These are phyloP conservation scores for Thalassiosira oceanica DNA, from an alignment of 352 stramenopile species.

Conservation along the genomic window DNA sequence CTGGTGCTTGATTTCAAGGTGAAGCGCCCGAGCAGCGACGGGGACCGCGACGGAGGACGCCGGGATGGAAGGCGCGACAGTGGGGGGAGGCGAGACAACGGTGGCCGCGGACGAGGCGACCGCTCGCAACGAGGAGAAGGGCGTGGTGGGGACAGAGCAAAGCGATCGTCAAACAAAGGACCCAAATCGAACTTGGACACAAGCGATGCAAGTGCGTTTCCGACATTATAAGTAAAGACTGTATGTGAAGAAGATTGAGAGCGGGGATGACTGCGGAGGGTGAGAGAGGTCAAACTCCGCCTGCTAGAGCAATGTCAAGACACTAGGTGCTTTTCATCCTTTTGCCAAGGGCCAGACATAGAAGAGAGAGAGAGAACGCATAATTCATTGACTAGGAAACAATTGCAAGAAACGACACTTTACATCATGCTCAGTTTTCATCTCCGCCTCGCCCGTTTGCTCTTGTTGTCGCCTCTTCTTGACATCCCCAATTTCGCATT, in stretches of 20 bases:
- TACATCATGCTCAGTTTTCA: no score
- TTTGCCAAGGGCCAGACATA: no score
- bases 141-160: conserved; percentile 21
- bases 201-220: conserved; percentile 62
- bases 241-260: no score
- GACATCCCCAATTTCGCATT: no score
- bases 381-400: neutral
- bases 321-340: no score
- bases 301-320: no score
- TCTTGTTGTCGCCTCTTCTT: no score
- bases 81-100: conserved; percentile 50
- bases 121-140: conserved; percentile 33
- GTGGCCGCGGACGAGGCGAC: conserved; percentile 28
- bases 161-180: no score
- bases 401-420: neutral
- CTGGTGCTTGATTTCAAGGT: conserved; percentile 50
- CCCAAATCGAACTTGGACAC: conserved; percentile 40
- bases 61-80: conserved; percentile 72
- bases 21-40: conserved; percentile 34
- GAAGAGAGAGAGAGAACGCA: neutral
- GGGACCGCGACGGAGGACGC: conserved; percentile 37
- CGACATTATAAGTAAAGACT: conserved; percentile 56
- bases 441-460: no score
- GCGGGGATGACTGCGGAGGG: no score
- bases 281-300: no score